phyloP scores from a whole-genome alignment of 352 stramenopile genomes.

The Pythium aphanidermatum region DNA sequence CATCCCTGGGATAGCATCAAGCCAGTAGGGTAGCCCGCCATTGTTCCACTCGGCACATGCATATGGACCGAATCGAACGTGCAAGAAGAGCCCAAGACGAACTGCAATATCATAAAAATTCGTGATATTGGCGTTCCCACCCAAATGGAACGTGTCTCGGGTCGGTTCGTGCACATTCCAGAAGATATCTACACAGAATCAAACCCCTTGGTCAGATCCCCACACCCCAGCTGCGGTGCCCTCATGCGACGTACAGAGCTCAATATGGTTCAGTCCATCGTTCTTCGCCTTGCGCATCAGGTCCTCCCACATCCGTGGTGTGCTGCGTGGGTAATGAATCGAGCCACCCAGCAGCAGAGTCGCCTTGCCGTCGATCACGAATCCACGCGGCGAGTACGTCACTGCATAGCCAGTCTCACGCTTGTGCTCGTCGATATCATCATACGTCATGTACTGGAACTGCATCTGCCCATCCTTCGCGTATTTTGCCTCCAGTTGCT shows the following conservation, averaged over 20 bases:
- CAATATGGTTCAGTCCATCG: constrained; percentile 68
- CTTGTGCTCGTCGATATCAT: constrained; percentile 36
- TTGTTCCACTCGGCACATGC: constrained; percentile 67
- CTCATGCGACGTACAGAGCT: constrained; percentile 67
- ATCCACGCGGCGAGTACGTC: constrained; percentile 38
- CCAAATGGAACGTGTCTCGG: constrained; percentile 47
- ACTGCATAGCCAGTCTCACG: constrained; percentile 43
- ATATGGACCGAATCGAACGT: constrained; percentile 65
- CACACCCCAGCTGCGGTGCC: not conserved
- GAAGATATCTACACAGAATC: constrained; percentile 44
- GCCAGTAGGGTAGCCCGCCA: constrained; percentile 53
- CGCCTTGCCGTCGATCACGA: constrained; percentile 46
- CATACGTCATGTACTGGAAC: constrained; percentile 51
- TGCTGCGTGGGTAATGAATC: constrained; percentile 60
- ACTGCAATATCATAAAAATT: constrained; percentile 53
- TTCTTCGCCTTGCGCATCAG: constrained; percentile 55
- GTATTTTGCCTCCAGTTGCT: not conserved
- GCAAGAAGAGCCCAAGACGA: constrained; percentile 50
- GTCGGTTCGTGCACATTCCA: constrained; percentile 67
- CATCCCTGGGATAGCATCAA: constrained; percentile 46
- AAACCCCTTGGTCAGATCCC: not conserved
- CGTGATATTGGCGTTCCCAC: constrained; percentile 44
- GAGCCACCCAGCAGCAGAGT: constrained; percentile 61
- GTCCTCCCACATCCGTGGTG: constrained; percentile 43
- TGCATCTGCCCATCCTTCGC: constrained; percentile 2